phyloP scores from a whole-genome alignment of 768 basidiomycete genomes.

The Tylopilus balloui region DNA sequence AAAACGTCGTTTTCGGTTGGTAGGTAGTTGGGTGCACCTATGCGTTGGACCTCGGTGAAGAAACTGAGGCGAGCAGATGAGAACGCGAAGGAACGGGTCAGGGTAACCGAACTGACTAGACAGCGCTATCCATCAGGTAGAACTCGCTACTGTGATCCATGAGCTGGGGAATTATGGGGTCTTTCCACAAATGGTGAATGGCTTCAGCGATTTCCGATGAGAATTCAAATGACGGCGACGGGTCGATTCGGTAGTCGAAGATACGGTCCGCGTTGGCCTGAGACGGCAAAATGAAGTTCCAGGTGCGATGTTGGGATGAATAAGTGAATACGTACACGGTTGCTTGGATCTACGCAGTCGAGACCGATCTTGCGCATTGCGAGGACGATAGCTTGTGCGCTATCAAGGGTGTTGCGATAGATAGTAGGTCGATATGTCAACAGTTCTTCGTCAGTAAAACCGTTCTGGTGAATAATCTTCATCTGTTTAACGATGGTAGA shows the following conservation, averaged over 20 bases:
- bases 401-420: conserved; percentile 84
- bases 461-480: conserved; percentile 96
- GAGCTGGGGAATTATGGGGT: conserved; percentile 51
- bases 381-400: conserved; percentile 77
- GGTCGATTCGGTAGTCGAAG: conserved; percentile 49
- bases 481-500: conserved; percentile 97
- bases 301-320: fast-evolving
- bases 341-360: conserved; percentile 64
- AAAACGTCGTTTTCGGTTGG: conserved; percentile 87
- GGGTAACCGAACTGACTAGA: conserved; percentile 55
- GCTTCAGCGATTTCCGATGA: conserved; percentile 64
- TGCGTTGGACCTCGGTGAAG: conserved; percentile 79
- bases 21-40: conserved; percentile 74
- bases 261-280: conserved; percentile 54
- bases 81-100: neutral
- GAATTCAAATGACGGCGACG: conserved; percentile 43
- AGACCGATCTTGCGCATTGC: conserved; percentile 85
- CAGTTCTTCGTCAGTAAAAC: conserved; percentile 77
- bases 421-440: conserved; percentile 72
- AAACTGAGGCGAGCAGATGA: conserved; percentile 48
- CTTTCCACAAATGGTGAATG: conserved; percentile 65
- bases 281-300: conserved; percentile 16
- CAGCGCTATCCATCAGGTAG: conserved; percentile 93
- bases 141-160: conserved; percentile 69
- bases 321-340: conserved; percentile 38